Conservation (phyloP, 805 yeast species). For the Pichia insulana region DNA sequence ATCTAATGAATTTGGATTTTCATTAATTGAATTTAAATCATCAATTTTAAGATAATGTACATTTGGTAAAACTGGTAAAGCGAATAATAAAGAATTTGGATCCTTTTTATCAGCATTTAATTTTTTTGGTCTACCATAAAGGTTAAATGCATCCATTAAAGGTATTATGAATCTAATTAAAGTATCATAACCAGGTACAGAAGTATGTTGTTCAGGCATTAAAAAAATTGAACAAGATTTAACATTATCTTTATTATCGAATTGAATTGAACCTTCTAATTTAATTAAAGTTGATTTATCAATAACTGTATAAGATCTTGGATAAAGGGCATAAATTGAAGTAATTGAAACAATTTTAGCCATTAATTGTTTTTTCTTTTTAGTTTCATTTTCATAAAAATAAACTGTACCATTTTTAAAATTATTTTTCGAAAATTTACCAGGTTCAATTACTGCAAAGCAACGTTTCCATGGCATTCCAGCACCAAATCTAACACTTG, state of each 20-base stretch:
- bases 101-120: conserved; percentile 68
- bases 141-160: conserved; percentile 61
- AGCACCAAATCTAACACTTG: conserved; percentile 85
- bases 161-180: conserved; percentile 73
- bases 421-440: conserved; percentile 39
- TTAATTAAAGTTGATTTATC: conserved; percentile 86
- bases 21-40: conserved; percentile 42
- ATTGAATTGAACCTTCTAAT: conserved; percentile 71
- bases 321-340: conserved; percentile 85
- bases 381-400: conserved; percentile 79
- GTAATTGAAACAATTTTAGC: conserved; percentile 67
- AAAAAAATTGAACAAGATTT: conserved; percentile 58
- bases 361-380: conserved; percentile 63
- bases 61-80: conserved; percentile 73
- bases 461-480: conserved; percentile 98
- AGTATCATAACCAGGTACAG: conserved; percentile 79
- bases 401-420: conserved; percentile 56
- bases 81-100: conserved; percentile 60
- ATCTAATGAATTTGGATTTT: conserved; percentile 23
- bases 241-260: conserved; percentile 41
- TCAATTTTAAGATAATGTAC: conserved; percentile 62
- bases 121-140: conserved; percentile 76
- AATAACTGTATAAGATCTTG: conserved; percentile 70
- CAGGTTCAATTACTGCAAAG: conserved; percentile 79
- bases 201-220: conserved; percentile 80